Percentiles rank a stretch among this genome's conserved stretches.
Conservation (phyloP, 768 basidiomycete species). For the Trametes cinnabarina region DNA sequence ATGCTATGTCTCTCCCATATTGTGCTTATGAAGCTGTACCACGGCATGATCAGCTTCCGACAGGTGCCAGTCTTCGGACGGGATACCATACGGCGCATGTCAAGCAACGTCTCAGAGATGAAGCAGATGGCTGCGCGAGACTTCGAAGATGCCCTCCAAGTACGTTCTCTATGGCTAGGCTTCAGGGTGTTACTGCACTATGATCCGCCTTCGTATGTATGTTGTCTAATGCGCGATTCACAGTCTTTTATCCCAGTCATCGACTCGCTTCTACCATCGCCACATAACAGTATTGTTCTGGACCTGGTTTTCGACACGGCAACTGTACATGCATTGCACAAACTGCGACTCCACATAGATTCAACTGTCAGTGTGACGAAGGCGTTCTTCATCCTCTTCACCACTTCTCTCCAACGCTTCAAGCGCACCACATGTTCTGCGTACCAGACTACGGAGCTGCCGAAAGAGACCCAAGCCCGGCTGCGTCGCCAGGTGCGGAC, state of each 20-base stretch:
- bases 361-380: not conserved
- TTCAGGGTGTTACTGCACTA: not conserved
- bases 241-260: slow-evolving; percentile 12
- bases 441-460: slow-evolving; percentile 36
- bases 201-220: not conserved
- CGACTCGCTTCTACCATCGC: not conserved
- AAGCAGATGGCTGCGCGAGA: slow-evolving; percentile 29
- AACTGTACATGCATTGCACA: not conserved
- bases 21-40: not conserved
- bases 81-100: slow-evolving; percentile 26
- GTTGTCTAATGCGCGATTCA: not conserved
- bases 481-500: slow-evolving; percentile 9
- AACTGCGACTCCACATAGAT: not conserved
- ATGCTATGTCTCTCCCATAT: not conserved
- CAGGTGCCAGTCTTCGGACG: slow-evolving; percentile 27
- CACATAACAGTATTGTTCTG: not conserved
- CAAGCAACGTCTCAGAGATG: slow-evolving; percentile 22
- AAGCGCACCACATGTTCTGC: slow-evolving; percentile 27
- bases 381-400: not conserved
- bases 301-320: not conserved
- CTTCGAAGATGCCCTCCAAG: slow-evolving; percentile 26
- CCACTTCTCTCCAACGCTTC: slow-evolving; percentile 25
- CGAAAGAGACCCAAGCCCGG: slow-evolving; percentile 31
- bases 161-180: not conserved
- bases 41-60: slow-evolving; percentile 20